Evolutionary conservation across 331 rosid species (phyloP), one percentile per base, ranked within the genome.

Genomic region (Quercus tomentella): DNA sequence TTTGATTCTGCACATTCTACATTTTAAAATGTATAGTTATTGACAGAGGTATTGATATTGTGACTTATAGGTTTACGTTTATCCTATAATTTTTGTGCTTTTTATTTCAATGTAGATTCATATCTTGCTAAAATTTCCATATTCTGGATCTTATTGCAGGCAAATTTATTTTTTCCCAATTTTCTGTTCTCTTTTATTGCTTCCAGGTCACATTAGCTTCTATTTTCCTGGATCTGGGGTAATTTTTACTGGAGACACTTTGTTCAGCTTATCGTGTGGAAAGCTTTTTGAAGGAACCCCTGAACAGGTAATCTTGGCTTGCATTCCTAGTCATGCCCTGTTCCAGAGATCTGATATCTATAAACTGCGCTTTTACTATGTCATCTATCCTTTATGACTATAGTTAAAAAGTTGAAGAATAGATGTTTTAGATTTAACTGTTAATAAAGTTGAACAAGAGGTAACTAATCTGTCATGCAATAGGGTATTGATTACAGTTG

Each of bases 261-360:
- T 96, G 86, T 96, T 96, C 85, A 96, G 99, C 90, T 86, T 96
- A 88, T 96, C 99, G 12, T 96, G 99, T 78, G 99, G 99, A 84
- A 93, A 91, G 75, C 88, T 96, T 80, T 92, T 94, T 80, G 99
- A 96, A 88, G 98, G 98, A 88, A 93, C 92, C 72, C 94, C 93
- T 15, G 88, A 91, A 80, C 97, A 96, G 96, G 99, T 95, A 76
- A 81, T 74, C 82, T 80, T 84, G 76, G 62, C 71, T 82, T 57
- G 23, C 54, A 70, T 72, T 80, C 58, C 62, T 70, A 70, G 74
- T 77, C 70, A 37, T 72, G 45, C 80, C 55, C 60, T 70, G 20
- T 55, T 72, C 58, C 52, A 45, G 37, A 54, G 45, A 72, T 70
- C 54, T 69, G 70, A 58, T 56, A 77, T 56, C 72, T 65, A 21